phyloP scores from a whole-genome alignment of 192 early-diverging fungal genomes.

The Mortierella claussenii region DNA sequence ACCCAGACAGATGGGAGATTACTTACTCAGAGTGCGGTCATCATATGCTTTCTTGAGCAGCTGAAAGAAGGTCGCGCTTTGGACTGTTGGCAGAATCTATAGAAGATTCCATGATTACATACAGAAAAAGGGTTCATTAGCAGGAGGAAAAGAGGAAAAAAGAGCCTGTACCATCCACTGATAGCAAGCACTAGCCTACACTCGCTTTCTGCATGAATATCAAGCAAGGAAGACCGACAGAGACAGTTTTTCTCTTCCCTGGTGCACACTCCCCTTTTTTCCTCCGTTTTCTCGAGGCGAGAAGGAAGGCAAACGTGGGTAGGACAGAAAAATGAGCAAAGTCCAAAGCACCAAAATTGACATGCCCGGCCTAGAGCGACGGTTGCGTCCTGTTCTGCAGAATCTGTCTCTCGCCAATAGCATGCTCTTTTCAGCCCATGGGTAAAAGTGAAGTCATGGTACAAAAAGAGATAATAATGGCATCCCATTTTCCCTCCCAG shows the following conservation, averaged over 20 bases:
- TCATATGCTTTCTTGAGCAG: constrained; percentile 73
- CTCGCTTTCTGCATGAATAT: no score
- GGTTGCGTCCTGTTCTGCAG: no score
- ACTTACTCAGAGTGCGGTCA: constrained; percentile 75
- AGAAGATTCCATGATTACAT: constrained; percentile 17
- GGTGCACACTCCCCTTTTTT: no score
- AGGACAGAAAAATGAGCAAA: not conserved
- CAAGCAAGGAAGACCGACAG: no score
- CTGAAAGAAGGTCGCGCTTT: constrained; percentile 64
- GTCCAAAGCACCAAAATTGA: constrained; percentile 21
- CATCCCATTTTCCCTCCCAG: no score
- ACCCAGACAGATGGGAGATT: not conserved
- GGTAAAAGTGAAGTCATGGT: constrained; percentile 2
- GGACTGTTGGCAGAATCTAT: constrained; percentile 65
- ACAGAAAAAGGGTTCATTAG: not conserved
- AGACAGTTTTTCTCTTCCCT: no score
- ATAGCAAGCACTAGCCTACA: no score
- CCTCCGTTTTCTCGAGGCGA: no score
- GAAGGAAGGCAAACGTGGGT: no score
- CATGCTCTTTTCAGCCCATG: not conserved
- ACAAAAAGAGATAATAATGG: no score
- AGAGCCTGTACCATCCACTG: no score
- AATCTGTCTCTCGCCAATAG: not conserved
- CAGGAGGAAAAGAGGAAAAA: no score
- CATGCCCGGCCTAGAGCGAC: not conserved